Base-by-base conservation (phyloP, 2,329 filamentous ascomycete genomes). In the Epichloe gansuensis region DNA sequence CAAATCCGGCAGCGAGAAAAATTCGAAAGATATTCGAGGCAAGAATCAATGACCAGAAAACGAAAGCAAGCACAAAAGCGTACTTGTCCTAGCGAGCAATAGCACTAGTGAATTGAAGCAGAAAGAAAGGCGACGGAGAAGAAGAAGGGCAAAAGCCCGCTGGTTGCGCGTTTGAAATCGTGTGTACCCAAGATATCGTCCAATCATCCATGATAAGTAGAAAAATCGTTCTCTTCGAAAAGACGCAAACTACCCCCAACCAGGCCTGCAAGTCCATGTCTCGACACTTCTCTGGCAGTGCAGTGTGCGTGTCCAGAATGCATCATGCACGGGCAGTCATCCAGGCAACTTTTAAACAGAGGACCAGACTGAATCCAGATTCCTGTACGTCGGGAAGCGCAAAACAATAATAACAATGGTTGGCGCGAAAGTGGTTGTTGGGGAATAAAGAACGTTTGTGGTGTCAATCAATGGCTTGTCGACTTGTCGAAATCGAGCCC, bases 401-500 rank as follows among this genome's bases (percentile, higher is more conserved):
- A 2, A 27, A 39, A 38, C 5, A 25, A 39, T n/a, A 39, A 13
- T 23, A 36, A 25, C 9, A 5, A 9, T 12, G 21, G n/a, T 9
- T 21, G 31, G 45, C 45, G 34, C 12, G 6, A 47, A 31, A 17
- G 35, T 17, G 31, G 21, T 21, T 35, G 23, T 9, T 9, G 23
- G 23, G 13, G 23, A 42, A 36, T 17, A 39, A 45, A 15, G 34
- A 50, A 45, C 43, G 36, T 51, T 51, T 21, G n/a, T 34, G 43
- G 8, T 11, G 27, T 9, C 25, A 17, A 21, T 36, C n/a, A 34
- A 23, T 15, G 21, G 36, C 45, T 40, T 46, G 25, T 40, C 12
- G 25, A 48, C 21, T 23, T 31, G 34, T 47, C 25, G 54, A 49
- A 44, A 42, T n/a, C 15, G 49, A 50, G 53, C 43, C 41, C 38